Evolutionary conservation across 139 green algal species (phyloP).

Genomic region (Chlorella vulgaris): DNA sequence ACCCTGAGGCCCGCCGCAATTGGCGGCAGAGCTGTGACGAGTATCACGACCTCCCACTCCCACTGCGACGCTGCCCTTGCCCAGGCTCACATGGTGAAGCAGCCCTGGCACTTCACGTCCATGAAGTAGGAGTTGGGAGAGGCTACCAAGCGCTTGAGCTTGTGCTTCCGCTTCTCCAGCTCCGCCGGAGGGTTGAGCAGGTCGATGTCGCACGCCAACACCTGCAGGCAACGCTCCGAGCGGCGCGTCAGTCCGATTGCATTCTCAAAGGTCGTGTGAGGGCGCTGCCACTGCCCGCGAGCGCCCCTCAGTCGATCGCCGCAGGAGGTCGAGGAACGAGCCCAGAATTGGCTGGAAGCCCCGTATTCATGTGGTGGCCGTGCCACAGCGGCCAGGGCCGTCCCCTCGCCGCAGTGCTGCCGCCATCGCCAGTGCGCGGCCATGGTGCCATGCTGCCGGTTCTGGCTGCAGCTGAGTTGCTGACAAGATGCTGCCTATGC

Average conservation of each 20-base stretch:
- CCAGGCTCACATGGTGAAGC: conserved; percentile 87
- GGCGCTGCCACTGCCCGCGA: too few species aligned
- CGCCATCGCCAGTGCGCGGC: not conserved
- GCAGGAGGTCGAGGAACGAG: too few species aligned
- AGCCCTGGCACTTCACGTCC: conserved; percentile 98
- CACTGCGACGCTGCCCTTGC: too few species aligned
- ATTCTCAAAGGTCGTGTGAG: not conserved
- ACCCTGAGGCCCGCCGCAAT: too few species aligned
- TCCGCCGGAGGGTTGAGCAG: conserved; percentile 95
- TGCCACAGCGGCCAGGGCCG: not conserved
- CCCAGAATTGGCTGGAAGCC: too few species aligned
- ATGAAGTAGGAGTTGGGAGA: conserved; percentile 93
- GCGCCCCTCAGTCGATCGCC: too few species aligned
- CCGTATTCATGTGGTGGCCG: too few species aligned
- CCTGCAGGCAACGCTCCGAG: not conserved
- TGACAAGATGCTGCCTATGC: not conserved
- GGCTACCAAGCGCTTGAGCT: conserved; percentile 95
- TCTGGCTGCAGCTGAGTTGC: not conserved
- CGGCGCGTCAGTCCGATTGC: not conserved
- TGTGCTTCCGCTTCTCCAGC: conserved; percentile 96
- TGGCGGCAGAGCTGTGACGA: not conserved
- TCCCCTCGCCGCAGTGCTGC: not conserved
- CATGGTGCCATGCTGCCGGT: not conserved
- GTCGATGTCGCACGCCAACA: conserved; percentile 91
- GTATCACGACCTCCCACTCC: not conserved